Percentiles rank a stretch among this genome's conserved stretches.
Evolutionary conservation across 345 rosid species (phyloP).

Genomic region (Gossypium ekmanianum): DNA sequence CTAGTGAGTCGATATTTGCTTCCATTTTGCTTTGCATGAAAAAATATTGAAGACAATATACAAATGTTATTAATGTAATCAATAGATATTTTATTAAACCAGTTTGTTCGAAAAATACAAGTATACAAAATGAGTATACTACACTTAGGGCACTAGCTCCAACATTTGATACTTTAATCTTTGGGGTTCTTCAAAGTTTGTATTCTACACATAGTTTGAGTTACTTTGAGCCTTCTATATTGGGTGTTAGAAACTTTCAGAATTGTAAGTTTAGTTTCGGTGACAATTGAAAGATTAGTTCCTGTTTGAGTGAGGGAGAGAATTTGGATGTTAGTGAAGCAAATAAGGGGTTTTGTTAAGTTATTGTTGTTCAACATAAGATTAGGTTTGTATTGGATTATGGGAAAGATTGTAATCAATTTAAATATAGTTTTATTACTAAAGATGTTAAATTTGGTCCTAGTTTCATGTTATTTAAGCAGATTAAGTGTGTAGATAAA

Average conservation of each 20-base stretch:
- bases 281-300: slow-evolving; percentile 27
- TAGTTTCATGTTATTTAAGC: slow-evolving; percentile 33
- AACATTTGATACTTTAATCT: slow-evolving; percentile 54
- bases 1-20: too few species aligned
- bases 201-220: slow-evolving; percentile 24
- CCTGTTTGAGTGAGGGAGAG: slow-evolving; percentile 29
- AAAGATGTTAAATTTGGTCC: slow-evolving; percentile 30
- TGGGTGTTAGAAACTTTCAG: slow-evolving; percentile 47
- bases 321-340: slow-evolving; percentile 30
- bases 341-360: slow-evolving; percentile 38
- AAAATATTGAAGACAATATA: too few species aligned
- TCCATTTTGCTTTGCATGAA: too few species aligned
- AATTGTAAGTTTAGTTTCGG: slow-evolving; percentile 52
- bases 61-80: too few species aligned
- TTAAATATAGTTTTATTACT: slow-evolving; percentile 46
- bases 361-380: slow-evolving; percentile 17
- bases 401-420: slow-evolving; percentile 32
- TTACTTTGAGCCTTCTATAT: slow-evolving; percentile 49
- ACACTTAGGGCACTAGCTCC: background rate
- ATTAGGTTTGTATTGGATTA: slow-evolving; percentile 44
- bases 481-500: slow-evolving; percentile 36
- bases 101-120: too few species aligned
- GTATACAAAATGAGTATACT: too few species aligned
- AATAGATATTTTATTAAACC: too few species aligned
- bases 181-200: slow-evolving; percentile 55